Evolutionary conservation across 2,329 filamentous ascomycete genomes (phyloP), one percentile per base, ranked within the genome.

Genomic region (Pseudogymnoascus sp.): DNA sequence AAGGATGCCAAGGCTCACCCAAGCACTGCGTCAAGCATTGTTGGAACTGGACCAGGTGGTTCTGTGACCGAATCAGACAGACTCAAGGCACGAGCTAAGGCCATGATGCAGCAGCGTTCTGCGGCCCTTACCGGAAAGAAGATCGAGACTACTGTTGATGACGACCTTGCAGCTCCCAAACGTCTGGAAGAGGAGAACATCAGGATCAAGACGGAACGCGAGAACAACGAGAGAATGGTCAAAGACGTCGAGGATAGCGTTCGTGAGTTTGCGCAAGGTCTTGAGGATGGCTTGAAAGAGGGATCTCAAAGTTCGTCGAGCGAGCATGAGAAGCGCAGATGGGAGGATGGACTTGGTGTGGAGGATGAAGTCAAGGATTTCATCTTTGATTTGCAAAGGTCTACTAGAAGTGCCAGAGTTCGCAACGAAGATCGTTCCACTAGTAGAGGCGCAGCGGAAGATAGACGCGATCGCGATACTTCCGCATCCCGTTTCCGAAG

Each of bases 61-160:
- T 78, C 86, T 51, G 86, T 99, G 45, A 99, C 95, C 0, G 95
- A 99, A 76, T 89, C 91, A 3, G 95, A 99, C 76, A 86, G 93
- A 62, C 84, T 97, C 68, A 97, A 97, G 79, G 95, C 95, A 37
- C 86, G 93, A 69, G 93, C 95, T 34, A 96, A 93, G 77, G 93
- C 93, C 40, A 96, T 97, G 86, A 99, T 99, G 95, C 93, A 97
- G 77, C 93, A 96, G 72, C 89, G 95, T 65, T 93, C 95, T 69
- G 95, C 95, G 63, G 93, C 95, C 16, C 79, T 99, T 67, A 91
- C 92, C 21, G 95, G 95, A 64, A 91, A 88, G 75, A 92, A 93
- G 73, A 80, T 86, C 57, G 86, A 90, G 39, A 75, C 80, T 1
- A 75, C 80, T 1, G 79, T 78, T 54, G 83, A 87, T 65, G 90